Percentiles rank a stretch among this genome's conserved stretches.
Conservation (phyloP, 441 rosid genomes). For the Jatropha podagrica region DNA sequence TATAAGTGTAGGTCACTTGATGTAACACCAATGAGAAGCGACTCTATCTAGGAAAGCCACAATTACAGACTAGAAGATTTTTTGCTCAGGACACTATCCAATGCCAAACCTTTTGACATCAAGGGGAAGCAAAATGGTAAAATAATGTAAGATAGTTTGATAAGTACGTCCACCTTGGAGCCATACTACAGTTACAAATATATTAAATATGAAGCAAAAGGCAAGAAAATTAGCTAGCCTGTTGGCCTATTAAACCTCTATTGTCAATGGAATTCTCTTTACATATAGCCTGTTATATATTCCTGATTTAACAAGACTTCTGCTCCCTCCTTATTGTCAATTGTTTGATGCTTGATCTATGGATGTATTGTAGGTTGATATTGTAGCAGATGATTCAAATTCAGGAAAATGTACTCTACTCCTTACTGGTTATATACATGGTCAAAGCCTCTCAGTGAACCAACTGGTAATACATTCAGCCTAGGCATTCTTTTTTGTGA, state of each 20-base stretch:
- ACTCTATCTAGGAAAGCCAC: neutral
- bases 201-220: neutral
- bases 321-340: neutral
- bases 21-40: conserved; percentile 5
- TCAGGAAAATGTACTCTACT: conserved; percentile 62
- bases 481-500: conserved; percentile 19
- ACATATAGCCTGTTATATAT: neutral
- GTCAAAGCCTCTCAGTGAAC: conserved; percentile 73
- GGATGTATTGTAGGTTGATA: conserved; percentile 48
- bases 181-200: neutral
- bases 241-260: neutral
- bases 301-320: neutral
- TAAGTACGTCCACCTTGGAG: neutral
- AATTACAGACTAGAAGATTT: neutral
- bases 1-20: neutral
- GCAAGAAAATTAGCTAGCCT: neutral
- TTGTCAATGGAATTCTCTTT: neutral
- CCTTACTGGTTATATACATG: conserved; percentile 77
- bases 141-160: neutral
- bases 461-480: conserved; percentile 66
- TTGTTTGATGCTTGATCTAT: conserved; percentile 8
- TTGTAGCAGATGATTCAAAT: conserved; percentile 47
- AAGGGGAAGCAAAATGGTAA: neutral
- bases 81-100: neutral
- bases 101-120: neutral